phyloP scores from a whole-genome alignment of 1,139 yeast species.

The Suzukiozyma palmioleophila region DNA sequence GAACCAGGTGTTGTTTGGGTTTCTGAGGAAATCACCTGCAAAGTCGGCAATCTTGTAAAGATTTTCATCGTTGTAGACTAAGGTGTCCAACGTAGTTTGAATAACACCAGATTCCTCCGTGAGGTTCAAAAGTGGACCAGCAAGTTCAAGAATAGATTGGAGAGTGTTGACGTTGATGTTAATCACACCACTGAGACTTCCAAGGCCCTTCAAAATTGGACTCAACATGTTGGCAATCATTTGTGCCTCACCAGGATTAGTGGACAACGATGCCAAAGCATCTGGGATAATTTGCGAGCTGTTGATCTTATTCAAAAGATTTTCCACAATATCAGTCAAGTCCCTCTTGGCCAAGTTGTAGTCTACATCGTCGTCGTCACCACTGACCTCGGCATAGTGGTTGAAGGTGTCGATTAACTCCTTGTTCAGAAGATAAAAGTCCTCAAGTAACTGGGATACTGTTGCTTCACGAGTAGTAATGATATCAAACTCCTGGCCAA shows the following conservation, averaged over 20 bases:
- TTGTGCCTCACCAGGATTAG: conserved; percentile 5
- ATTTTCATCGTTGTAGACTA: conserved; percentile 28
- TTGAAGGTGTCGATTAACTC: neutral
- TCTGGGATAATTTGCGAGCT: conserved; percentile 27
- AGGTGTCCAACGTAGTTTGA: conserved; percentile 18
- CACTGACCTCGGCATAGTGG: neutral
- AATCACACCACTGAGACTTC: neutral
- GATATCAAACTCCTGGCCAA: neutral
- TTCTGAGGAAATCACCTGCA: conserved; percentile 22
- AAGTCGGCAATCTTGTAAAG: conserved; percentile 21
- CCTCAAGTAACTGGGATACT: neutral
- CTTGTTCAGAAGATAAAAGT: neutral
- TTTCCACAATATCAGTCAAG: conserved; percentile 16
- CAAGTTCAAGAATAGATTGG: neutral
- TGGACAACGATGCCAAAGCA: conserved; percentile 28
- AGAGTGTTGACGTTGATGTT: neutral
- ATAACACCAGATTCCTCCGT: conserved; percentile 22
- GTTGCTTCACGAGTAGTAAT: neutral
- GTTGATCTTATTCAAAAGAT: conserved; percentile 19
- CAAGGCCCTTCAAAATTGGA: neutral
- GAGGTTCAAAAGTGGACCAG: neutral
- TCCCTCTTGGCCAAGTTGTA: neutral
- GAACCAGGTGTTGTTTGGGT: conserved; percentile 21
- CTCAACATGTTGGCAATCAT: neutral
- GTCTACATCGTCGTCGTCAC: neutral